Conservation (phyloP, 768 basidiomycete species). For the Rubroboletus satanas region DNA sequence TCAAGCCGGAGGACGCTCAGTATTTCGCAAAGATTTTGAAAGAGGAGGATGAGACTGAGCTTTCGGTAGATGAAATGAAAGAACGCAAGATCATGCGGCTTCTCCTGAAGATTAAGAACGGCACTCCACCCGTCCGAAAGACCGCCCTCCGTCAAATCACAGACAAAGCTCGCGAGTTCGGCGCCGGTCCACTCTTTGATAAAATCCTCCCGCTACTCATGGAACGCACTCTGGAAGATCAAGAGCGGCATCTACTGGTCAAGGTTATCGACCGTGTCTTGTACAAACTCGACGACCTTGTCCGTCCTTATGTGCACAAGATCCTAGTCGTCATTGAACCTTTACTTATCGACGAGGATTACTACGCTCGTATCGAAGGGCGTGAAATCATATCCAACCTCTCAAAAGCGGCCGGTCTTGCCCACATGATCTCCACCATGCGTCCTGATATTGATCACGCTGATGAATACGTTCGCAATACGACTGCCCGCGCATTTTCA, state of each 20-base stretch:
- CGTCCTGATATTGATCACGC: slow-evolving; percentile 99
- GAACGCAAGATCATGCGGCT: slow-evolving; percentile 99
- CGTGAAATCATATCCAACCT: slow-evolving; percentile 99
- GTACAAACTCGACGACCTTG: slow-evolving; percentile 98
- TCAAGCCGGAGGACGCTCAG: slow-evolving; percentile 97
- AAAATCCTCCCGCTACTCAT: slow-evolving; percentile 97
- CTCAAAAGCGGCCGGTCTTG: slow-evolving; percentile 97
- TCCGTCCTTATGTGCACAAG: slow-evolving; percentile 98
- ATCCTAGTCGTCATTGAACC: slow-evolving; percentile 99
- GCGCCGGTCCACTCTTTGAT: slow-evolving; percentile 96
- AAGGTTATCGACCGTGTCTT: slow-evolving; percentile 99
- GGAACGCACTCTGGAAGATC: slow-evolving; percentile 96
- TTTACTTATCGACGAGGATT: slow-evolving; percentile 96
- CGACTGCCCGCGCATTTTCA: slow-evolving; percentile 97
- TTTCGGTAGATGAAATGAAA: slow-evolving; percentile 97
- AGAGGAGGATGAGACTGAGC: slow-evolving; percentile 91
- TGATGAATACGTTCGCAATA: slow-evolving; percentile 98
- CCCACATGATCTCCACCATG: slow-evolving; percentile 99
- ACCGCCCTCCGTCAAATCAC: slow-evolving; percentile 97
- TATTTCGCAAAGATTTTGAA: slow-evolving; percentile 96
- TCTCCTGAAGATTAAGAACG: slow-evolving; percentile 98
- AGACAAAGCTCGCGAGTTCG: slow-evolving; percentile 98
- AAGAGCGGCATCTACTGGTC: slow-evolving; percentile 95
- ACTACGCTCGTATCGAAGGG: slow-evolving; percentile 94
- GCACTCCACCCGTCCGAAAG: slow-evolving; percentile 96